Percentiles rank a stretch among this genome's conserved stretches.
Conservation (phyloP, 768 basidiomycete genomes). For the Xerocomus potaroensis region DNA sequence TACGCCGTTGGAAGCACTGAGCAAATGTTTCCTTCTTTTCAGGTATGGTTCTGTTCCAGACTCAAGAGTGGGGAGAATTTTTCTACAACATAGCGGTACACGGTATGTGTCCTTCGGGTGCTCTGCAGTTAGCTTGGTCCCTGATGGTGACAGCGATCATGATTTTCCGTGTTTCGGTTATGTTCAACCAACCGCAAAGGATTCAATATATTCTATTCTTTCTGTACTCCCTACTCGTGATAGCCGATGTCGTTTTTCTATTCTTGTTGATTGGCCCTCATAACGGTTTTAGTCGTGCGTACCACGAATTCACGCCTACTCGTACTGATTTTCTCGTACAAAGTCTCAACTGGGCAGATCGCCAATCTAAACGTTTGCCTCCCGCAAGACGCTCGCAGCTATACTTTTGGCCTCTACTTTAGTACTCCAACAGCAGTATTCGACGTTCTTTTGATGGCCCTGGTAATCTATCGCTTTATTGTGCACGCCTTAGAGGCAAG, state of each 20-base stretch:
- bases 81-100: background rate
- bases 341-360: background rate
- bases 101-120: conserved; percentile 2
- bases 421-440: background rate
- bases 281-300: background rate
- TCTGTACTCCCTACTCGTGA: conserved; percentile 1
- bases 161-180: conserved; percentile 14
- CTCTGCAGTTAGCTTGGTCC: background rate
- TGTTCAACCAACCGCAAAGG: conserved; percentile 7
- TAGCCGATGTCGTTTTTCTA: background rate
- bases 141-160: conserved; percentile 5
- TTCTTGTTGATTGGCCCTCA: conserved; percentile 1
- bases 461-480: conserved; percentile 9
- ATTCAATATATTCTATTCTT: background rate
- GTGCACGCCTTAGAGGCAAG: conserved; percentile 4
- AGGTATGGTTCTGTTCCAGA: too few relatives aligned
- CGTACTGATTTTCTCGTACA: background rate
- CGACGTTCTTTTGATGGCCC: conserved; percentile 5
- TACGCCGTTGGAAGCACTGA: too few relatives aligned
- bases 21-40: too few relatives aligned
- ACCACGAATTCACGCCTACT: too few relatives aligned
- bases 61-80: too few relatives aligned
- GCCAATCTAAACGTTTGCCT: background rate
- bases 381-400: background rate
- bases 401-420: background rate